Conservation (phyloP, 495 filamentous ascomycete species). For the Evernia prunastri region DNA sequence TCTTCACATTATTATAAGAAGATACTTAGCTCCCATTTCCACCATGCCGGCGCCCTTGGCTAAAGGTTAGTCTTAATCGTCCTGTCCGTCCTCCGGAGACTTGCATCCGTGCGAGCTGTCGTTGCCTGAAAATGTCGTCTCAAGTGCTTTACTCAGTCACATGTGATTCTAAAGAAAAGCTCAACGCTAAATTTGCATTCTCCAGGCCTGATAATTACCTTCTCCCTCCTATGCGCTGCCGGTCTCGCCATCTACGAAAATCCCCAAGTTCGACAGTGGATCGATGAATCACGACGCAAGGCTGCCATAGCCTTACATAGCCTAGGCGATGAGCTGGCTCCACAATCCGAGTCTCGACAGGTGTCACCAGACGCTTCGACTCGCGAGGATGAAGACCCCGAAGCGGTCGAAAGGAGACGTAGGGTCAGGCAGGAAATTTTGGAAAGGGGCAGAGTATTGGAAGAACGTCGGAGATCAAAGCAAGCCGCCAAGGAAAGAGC, state of each 20-base stretch:
- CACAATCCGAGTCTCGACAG: constrained; percentile 30
- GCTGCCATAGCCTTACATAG: constrained; percentile 71
- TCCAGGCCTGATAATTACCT: constrained; percentile 67
- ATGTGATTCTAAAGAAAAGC: not conserved
- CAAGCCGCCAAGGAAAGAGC: constrained; percentile 23
- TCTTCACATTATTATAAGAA: no score
- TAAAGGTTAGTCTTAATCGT: constrained; percentile 44
- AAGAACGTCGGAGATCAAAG: constrained; percentile 32
- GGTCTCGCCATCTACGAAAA: constrained; percentile 82
- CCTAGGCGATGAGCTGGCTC: constrained; percentile 69
- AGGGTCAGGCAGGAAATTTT: constrained; percentile 66
- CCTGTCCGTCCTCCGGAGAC: constrained; percentile 7
- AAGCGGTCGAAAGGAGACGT: constrained; percentile 63
- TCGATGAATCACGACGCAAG: constrained; percentile 68
- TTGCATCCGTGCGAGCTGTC: not conserved
- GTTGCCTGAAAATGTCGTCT: not conserved
- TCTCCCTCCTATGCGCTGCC: constrained; percentile 69
- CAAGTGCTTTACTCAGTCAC: not conserved
- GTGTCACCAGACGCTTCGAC: constrained; percentile 41
- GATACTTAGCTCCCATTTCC: no score
- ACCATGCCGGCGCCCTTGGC: constrained; percentile 49
- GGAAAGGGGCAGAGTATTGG: constrained; percentile 49
- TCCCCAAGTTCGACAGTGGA: constrained; percentile 69
- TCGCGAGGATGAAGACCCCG: constrained; percentile 51
- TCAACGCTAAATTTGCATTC: constrained; percentile 19